These are phyloP conservation scores for Ramularia collo-cygni DNA, from an alignment of 2,329 filamentous ascomycete species.

Conservation along the genomic window DNA sequence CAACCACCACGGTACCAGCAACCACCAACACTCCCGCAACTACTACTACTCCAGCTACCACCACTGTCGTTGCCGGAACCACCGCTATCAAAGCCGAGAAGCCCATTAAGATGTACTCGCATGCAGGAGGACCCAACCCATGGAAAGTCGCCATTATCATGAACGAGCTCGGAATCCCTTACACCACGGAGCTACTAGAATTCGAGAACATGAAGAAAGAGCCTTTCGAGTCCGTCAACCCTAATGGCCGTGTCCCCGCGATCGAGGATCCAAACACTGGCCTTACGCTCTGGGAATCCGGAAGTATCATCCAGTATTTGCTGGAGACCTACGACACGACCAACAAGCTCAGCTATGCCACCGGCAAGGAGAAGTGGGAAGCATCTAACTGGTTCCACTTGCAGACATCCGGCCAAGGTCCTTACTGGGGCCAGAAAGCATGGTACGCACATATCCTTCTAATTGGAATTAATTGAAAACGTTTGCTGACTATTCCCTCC, in stretches of 20 bases:
- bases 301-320: constrained; percentile 25
- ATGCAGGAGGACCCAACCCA: constrained; percentile 12
- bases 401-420: constrained; percentile 31
- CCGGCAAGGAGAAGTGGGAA: constrained; percentile 17
- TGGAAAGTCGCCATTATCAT: constrained; percentile 3
- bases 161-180: constrained; percentile 11
- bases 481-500: too few species aligned
- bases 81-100: constrained; percentile 11
- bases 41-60: neutral
- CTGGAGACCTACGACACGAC: constrained; percentile 26
- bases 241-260: constrained; percentile 39
- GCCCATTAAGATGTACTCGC: constrained; percentile 24
- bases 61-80: neutral
- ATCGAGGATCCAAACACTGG: constrained; percentile 43
- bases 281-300: constrained; percentile 34
- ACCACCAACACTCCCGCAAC: neutral
- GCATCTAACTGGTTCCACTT: constrained; percentile 28
- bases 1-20: neutral
- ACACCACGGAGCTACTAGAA: constrained; percentile 30
- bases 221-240: constrained; percentile 35
- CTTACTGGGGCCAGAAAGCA: constrained; percentile 37
- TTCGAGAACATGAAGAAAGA: constrained; percentile 37
- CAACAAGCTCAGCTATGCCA: constrained; percentile 21
- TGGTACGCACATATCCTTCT: too few species aligned
- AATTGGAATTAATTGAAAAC: too few species aligned